Base-by-base conservation (phyloP, 192 early-diverging fungal genomes). In the Funneliformis geosporum region DNA sequence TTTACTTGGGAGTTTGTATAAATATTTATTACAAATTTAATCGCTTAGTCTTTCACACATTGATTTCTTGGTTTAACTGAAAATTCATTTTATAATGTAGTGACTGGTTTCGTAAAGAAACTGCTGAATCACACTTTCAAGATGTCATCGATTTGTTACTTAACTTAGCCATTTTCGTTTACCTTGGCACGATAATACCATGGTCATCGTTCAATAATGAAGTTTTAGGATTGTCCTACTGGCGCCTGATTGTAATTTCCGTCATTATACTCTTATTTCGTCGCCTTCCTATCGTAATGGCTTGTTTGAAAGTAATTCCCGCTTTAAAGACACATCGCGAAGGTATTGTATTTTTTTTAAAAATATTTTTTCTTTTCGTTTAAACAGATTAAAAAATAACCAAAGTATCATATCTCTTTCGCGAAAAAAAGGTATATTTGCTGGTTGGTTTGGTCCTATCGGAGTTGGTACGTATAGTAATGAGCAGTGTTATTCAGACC, bases 391-490 rank as follows among this genome's bases (percentile, higher is more conserved):
- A n/a, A n/a, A n/a, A n/a, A n/a, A n/a, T n/a, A n/a, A n/a, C n/a
- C n/a, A n/a, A n/a, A n/a, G n/a, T n/a, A n/a, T n/a, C n/a, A n/a
- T n/a, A n/a, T n/a, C n/a, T n/a, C n/a, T n/a, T n/a, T n/a, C 33
- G 33, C 33, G 33, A 33, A 33, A 33, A 8, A 23, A n/a, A 70
- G 68, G 43, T 16, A 12, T 94, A 8, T 95, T 95, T 80, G 89
- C 90, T 2, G 95, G 95, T 1, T 97, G 94, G 94, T 97, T 97
- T 80, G 96, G 95, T 0, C 96, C 96, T 4, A 93, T 97, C 18
- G 85, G 85, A 25, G 87, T 89, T 1, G 85, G 88, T 50, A 12
- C 5, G 27, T 64, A 64, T 28, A 11, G 11, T 64, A 3, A 64
- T 62, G 1, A 62, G 10, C 4, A 10, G 10, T 27, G 23, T 64